Conservation (phyloP, 805 yeast genomes). For the Zygosaccharomyces bisporus region DNA sequence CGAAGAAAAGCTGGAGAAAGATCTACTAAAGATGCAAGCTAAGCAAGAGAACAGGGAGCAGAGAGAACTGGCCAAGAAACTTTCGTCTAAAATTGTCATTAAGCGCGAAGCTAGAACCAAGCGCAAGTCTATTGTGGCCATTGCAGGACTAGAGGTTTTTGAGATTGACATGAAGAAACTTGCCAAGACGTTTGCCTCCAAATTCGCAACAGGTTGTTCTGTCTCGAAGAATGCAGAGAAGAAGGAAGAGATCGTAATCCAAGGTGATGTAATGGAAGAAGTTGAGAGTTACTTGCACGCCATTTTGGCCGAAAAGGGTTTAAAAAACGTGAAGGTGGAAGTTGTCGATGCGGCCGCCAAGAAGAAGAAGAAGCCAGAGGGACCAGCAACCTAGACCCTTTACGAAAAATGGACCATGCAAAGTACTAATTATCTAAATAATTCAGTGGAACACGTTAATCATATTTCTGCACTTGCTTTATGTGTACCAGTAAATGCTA, state of each 20-base stretch:
- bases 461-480: neutral
- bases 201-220: slow-evolving; percentile 94
- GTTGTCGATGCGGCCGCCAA: slow-evolving; percentile 77
- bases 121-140: slow-evolving; percentile 81
- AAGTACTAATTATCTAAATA: neutral
- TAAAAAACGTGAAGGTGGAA: slow-evolving; percentile 84
- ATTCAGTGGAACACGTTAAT: neutral
- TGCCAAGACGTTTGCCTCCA: slow-evolving; percentile 87
- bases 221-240: slow-evolving; percentile 87
- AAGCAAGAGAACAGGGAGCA: slow-evolving; percentile 84
- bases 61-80: slow-evolving; percentile 72
- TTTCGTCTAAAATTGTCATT: slow-evolving; percentile 75
- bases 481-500: no score
- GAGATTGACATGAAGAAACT: slow-evolving; percentile 86
- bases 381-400: slow-evolving; percentile 6
- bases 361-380: slow-evolving; percentile 44
- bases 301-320: slow-evolving; percentile 74
- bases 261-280: slow-evolving; percentile 93
- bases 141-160: slow-evolving; percentile 83
- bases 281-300: slow-evolving; percentile 72
- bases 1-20: slow-evolving; percentile 78
- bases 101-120: slow-evolving; percentile 88
- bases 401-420: no score
- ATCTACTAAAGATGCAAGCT: slow-evolving; percentile 76
- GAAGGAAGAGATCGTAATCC: slow-evolving; percentile 86